Evolutionary conservation across 1,139 yeast genomes (phyloP), one percentile per base, ranked within the genome.

Genomic region (Pichia sp.): DNA sequence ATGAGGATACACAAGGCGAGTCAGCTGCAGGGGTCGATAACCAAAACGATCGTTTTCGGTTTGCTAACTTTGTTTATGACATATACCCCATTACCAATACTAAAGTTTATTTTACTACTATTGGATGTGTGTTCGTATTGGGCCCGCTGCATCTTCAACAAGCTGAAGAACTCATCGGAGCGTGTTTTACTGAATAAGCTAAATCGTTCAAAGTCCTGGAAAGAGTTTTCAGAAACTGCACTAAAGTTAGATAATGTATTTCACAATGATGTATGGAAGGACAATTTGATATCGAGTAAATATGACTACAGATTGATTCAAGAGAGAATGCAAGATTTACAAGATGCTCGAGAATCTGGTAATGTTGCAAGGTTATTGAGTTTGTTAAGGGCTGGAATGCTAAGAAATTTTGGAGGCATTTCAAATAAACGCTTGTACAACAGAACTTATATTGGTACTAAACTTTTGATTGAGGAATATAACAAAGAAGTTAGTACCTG

Each of bases 321-420:
- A 49, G 90, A 88, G 55, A 76, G 97, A 52, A 75, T 87, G 55
- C 80, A 82, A 57, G 75, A 79, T 42, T 70, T 93, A 50, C 75
- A 79, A 43, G 78, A 78, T 36, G 93, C 96, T 0, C 72, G 95
- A 52, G 70, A 75, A 15, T 73, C 75, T 8, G 80, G 78, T n/a
- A 85, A 89, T 64, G 72, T 81, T 1, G 78, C 76, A 30, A 70
- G 75, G 45, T 75, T 93, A 32, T 79, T 87, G 73, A 85, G 89
- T 30, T 74, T 87, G 47, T 77, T 93, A 49, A 74, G 97, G 48
- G 87, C 96, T 0, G 96, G 97, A 0, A 79, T 90, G 64, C 72
- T 93, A 49, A 74, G 99, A 36, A 93, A 93, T 67, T 87, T 93
- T 71, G 99, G 97, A 8, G 95, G 97, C 1, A 88, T 93, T 5